Conservation (phyloP, 2,329 filamentous ascomycete genomes). For the Rugonectria rugulosa region DNA sequence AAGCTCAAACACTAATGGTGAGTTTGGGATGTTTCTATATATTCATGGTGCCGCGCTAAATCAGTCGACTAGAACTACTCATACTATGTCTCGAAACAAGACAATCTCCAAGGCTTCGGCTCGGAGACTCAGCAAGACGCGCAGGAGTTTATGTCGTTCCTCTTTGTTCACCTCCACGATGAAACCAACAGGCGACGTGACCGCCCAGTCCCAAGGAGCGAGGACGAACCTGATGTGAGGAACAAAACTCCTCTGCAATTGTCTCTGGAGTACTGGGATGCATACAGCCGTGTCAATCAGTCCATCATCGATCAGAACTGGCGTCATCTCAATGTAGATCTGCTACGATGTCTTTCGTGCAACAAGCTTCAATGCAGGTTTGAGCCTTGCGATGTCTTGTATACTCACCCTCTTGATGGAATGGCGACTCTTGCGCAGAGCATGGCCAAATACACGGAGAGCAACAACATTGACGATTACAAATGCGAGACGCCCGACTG, state of each 20-base stretch:
- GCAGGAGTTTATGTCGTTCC: slow-evolving; percentile 86
- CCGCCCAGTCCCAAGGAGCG: slow-evolving; percentile 41
- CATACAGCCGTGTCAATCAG: slow-evolving; percentile 72
- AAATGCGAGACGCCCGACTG: slow-evolving; percentile 73
- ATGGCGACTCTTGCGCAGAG: slow-evolving; percentile 64
- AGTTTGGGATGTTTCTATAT: slow-evolving; percentile 33
- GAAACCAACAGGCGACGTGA: slow-evolving; percentile 76
- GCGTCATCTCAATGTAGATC: slow-evolving; percentile 77
- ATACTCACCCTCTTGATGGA: slow-evolving; percentile 48
- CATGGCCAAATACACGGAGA: slow-evolving; percentile 72
- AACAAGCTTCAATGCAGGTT: slow-evolving; percentile 57
- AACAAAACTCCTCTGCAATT: slow-evolving; percentile 56
- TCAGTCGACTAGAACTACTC: slow-evolving; percentile 60
- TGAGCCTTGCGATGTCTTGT: slow-evolving; percentile 62
- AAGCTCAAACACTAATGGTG: slow-evolving; percentile 66
- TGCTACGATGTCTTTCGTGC: slow-evolving; percentile 70
- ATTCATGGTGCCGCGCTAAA: background rate
- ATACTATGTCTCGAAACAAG: slow-evolving; percentile 45
- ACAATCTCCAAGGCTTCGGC: slow-evolving; percentile 62
- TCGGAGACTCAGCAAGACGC: slow-evolving; percentile 86
- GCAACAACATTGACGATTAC: slow-evolving; percentile 72
- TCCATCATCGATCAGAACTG: slow-evolving; percentile 85
- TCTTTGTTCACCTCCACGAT: slow-evolving; percentile 82
- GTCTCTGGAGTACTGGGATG: slow-evolving; percentile 77
- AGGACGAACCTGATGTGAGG: slow-evolving; percentile 44